phyloP scores from a whole-genome alignment of 2,329 filamentous ascomycete genomes.

The Claviceps spartinae region DNA sequence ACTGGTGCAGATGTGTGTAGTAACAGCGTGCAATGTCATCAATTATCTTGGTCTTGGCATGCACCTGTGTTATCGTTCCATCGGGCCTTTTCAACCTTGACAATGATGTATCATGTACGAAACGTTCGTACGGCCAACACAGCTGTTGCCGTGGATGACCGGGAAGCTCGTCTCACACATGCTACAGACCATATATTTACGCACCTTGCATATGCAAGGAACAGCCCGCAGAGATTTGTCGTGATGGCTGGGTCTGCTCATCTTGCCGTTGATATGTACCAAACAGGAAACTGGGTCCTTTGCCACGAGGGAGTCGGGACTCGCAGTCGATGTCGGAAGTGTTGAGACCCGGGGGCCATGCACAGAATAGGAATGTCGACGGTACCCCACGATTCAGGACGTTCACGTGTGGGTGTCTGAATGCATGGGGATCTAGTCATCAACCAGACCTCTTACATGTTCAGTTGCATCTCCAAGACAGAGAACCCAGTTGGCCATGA shows the following conservation, averaged over 20 bases:
- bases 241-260: neutral
- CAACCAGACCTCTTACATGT: too few relatives aligned
- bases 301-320: too few relatives aligned
- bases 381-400: too few relatives aligned
- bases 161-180: neutral
- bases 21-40: neutral
- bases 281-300: too few relatives aligned
- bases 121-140: neutral
- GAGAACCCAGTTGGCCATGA: too few relatives aligned
- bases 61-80: neutral
- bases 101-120: neutral
- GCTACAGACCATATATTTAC: neutral
- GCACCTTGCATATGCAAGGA: neutral
- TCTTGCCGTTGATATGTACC: neutral
- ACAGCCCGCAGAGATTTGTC: neutral
- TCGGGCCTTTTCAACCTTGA: neutral
- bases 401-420: too few relatives aligned
- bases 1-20: too few relatives aligned
- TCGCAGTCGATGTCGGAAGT: too few relatives aligned
- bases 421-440: too few relatives aligned
- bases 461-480: too few relatives aligned
- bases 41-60: neutral
- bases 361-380: too few relatives aligned
- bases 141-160: neutral
- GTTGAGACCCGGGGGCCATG: too few relatives aligned